These are phyloP conservation scores for Flaveria ramosissima DNA, from an alignment of 129 eudicot species.

Conservation along the genomic window DNA sequence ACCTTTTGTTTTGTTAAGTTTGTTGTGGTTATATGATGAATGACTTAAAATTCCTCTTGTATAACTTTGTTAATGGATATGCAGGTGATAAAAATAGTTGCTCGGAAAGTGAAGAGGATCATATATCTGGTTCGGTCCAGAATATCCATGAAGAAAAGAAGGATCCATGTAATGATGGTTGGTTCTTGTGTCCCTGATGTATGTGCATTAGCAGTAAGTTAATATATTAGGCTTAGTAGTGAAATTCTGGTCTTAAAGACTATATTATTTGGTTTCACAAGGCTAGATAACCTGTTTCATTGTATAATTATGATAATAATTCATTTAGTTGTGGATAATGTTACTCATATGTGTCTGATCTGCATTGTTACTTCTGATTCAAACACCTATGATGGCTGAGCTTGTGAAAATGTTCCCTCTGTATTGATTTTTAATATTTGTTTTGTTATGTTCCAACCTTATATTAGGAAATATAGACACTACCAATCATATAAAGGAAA, in stretches of 20 bases:
- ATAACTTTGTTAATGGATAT: not conserved
- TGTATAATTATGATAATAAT: not conserved
- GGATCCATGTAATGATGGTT: not conserved
- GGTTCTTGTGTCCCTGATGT: not conserved
- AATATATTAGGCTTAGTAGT: not conserved
- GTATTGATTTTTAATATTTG: not conserved
- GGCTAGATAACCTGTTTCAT: not conserved
- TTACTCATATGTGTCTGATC: not conserved
- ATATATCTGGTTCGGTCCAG: not conserved
- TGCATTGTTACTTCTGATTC: not conserved
- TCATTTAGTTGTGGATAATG: not conserved
- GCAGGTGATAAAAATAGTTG: constrained; percentile 7
- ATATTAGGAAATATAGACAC: constrained; percentile 13
- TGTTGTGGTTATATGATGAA: not conserved
- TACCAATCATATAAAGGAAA: constrained; percentile 49
- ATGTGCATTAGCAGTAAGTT: not conserved
- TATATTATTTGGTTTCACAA: not conserved
- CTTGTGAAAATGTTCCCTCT: not conserved
- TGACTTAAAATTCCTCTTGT: not conserved
- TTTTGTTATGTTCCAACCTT: not conserved
- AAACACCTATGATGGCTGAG: not conserved
- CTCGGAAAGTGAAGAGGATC: not conserved
- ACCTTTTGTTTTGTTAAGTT: not conserved
- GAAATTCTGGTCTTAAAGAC: not conserved
- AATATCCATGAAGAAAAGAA: constrained; percentile 1